Evolutionary conservation across 495 filamentous ascomycete genomes (phyloP).

Genomic region (Neurospora sp.): DNA sequence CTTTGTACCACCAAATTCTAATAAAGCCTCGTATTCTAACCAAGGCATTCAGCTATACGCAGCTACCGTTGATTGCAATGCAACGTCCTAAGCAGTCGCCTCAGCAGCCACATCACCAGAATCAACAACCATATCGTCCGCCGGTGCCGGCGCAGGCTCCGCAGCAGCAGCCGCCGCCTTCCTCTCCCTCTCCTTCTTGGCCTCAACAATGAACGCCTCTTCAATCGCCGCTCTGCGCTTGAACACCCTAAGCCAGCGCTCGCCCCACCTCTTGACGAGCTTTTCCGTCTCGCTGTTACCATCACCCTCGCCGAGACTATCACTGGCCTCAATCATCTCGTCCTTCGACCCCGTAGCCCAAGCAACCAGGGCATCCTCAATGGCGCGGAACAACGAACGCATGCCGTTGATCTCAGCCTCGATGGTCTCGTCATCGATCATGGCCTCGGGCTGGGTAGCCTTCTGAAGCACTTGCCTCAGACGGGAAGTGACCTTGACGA

Average conservation of each 20-base stretch:
- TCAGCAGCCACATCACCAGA: background rate
- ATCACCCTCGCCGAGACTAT: conserved; percentile 34
- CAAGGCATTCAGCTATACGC: background rate
- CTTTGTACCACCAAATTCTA: background rate
- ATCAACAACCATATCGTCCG: background rate
- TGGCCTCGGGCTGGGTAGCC: conserved; percentile 26
- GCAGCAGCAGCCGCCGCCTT: conserved; percentile 5
- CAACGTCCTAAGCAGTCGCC: background rate
- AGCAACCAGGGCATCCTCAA: conserved; percentile 67
- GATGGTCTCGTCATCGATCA: conserved; percentile 40
- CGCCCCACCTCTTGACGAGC: conserved; percentile 70
- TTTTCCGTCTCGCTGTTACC: conserved; percentile 45
- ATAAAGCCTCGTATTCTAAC: background rate
- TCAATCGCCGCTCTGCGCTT: conserved; percentile 72
- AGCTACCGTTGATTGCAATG: background rate
- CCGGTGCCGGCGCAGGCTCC: background rate
- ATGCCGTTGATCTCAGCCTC: conserved; percentile 57
- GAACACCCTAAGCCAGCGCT: conserved; percentile 79
- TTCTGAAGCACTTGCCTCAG: conserved; percentile 71
- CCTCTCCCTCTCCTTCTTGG: conserved; percentile 17
- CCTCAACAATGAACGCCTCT: conserved; percentile 50
- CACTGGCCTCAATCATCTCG: conserved; percentile 46
- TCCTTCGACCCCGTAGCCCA: conserved; percentile 68
- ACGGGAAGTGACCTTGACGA: conserved; percentile 85
- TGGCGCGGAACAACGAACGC: conserved; percentile 64